These are phyloP conservation scores for Hypericum perforatum DNA, from an alignment of 345 rosid species.

Conservation along the genomic window DNA sequence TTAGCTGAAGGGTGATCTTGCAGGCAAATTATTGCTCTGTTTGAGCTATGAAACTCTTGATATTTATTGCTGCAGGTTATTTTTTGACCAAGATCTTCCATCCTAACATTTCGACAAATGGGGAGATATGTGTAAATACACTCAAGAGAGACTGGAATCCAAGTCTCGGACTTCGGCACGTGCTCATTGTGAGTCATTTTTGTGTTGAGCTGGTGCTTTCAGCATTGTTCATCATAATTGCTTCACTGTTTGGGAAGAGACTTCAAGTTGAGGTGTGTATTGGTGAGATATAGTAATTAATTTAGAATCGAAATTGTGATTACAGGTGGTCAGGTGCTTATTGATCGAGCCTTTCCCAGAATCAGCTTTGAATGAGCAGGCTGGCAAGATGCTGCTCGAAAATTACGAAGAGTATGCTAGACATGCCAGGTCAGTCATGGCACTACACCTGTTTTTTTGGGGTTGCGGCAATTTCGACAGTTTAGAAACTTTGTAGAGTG, in stretches of 20 bases:
- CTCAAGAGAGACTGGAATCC: conserved; percentile 98
- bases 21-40: background rate
- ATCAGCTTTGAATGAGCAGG: conserved; percentile 95
- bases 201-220: background rate
- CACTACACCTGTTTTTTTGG: conserved; percentile 8
- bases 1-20: background rate
- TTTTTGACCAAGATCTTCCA: conserved; percentile 97
- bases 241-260: too few relatives aligned
- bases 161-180: conserved; percentile 89
- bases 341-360: conserved; percentile 95
- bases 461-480: background rate
- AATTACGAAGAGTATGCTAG: conserved; percentile 93
- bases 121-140: conserved; percentile 95
- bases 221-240: too few relatives aligned
- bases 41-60: background rate
- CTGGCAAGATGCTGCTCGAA: conserved; percentile 96
- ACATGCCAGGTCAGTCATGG: conserved; percentile 71
- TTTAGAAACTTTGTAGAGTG: too few relatives aligned
- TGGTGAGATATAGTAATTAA: background rate
- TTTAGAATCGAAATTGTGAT: conserved; percentile 14
- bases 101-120: conserved; percentile 84
- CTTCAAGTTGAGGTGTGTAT: too few relatives aligned
- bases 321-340: conserved; percentile 90
- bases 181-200: conserved; percentile 62
- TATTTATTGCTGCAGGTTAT: conserved; percentile 43